Evolutionary conservation across 2,329 filamentous ascomycete species (phyloP), one percentile per base, ranked within the genome.

Genomic region (Phialemoniopsis sp.): DNA sequence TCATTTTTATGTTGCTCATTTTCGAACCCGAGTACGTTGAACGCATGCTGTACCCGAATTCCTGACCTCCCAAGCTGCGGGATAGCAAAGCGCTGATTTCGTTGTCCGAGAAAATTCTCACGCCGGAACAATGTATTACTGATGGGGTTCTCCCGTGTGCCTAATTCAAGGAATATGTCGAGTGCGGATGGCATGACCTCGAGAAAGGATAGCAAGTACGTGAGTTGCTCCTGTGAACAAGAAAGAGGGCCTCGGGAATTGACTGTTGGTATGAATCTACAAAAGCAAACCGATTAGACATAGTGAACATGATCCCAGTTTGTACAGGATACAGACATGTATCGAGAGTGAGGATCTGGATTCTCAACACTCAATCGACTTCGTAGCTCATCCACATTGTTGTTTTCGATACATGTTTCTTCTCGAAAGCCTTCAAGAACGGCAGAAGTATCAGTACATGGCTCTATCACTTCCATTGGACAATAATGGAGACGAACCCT

Each of bases 111-210:
- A 28, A 46, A 42, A 32, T 48, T 43, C 34, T 53, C 49, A 10
- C 40, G 37, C 7, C 41, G 39, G 19, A 53, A 49, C 19, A 37
- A 34, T 6, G 47, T 42, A 6, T 41, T 37, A 3, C 33, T 39
- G 5, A 43, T 15, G 4, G 49, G 44, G 2, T 34, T 19, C 13
- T 37, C 38, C 2, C 48, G 42, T 4, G 21, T 29, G 4, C 36
- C 41, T 30, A 52, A 51, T 8, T 46, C 44, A 21, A 53, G 39
- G 10, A 47, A 10, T 8, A 52, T 40, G 26, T 53, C 49, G 10
- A 52, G 30, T 34, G 51, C 49, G 13, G 39, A 46, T 10, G 51
- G 46, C 49, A 54, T 54, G 33, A 50, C 48, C 43, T 52, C 48
- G 32, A 46, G 42, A 28, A 50, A 43, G 8, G 45, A 49, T 4